Evolutionary conservation across 306 rosid species (phyloP).

Genomic region (Cicer pinnatifidum): DNA sequence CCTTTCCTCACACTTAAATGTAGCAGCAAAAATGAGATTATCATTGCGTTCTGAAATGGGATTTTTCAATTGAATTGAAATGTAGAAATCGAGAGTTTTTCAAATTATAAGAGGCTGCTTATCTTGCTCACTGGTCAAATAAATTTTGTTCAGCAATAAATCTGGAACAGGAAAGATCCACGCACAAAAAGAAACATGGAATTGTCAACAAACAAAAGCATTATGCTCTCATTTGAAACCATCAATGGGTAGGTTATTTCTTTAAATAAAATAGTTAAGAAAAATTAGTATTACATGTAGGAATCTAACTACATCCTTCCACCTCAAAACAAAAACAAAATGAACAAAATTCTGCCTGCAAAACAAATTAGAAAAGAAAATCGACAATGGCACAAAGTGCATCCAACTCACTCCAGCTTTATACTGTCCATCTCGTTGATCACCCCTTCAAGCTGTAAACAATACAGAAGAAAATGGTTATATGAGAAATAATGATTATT

Average conservation of each 20-base stretch:
- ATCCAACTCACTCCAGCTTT: constrained; percentile 69
- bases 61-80: no score
- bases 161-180: neutral
- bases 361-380: constrained; percentile 36
- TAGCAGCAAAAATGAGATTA: no score
- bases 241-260: constrained; percentile 3
- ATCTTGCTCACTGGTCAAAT: neutral
- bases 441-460: constrained; percentile 78
- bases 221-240: constrained; percentile 34
- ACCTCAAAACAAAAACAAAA: constrained; percentile 25
- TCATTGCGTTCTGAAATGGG: no score
- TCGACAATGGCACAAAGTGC: neutral
- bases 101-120: neutral
- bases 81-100: no score
- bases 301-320: constrained; percentile 54
- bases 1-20: no score
- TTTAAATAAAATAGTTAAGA: constrained; percentile 40
- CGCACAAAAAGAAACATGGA: neutral
- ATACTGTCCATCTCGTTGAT: constrained; percentile 78
- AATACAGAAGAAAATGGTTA: constrained; percentile 14
- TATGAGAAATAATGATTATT: neutral
- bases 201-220: neutral
- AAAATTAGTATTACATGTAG: constrained; percentile 39
- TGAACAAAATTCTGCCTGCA: constrained; percentile 37
- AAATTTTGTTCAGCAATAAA: neutral